Evolutionary conservation across 2,329 filamentous ascomycete genomes (phyloP).

Genomic region (Cordyceps tenuipes): DNA sequence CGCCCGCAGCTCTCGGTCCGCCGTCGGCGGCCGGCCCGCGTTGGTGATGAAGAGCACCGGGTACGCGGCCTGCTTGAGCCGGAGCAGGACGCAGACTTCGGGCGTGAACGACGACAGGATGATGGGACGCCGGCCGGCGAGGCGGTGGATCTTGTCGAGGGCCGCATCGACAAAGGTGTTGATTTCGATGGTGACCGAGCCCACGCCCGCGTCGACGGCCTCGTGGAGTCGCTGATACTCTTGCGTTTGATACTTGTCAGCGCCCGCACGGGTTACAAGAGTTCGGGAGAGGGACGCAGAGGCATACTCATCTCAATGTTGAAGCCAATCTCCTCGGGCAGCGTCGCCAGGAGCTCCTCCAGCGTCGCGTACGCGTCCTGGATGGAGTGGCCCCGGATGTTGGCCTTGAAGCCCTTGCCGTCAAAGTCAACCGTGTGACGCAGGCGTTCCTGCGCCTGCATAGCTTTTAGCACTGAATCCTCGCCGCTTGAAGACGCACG

Average conservation of each 20-base stretch:
- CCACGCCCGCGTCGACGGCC: conserved; percentile 24
- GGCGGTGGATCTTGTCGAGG: conserved; percentile 22
- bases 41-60: conserved; percentile 28
- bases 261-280: too few species aligned
- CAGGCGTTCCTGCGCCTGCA: conserved; percentile 23
- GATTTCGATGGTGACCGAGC: conserved; percentile 27
- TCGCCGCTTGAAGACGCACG: conserved; percentile 18
- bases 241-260: conserved; percentile 15
- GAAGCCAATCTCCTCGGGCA: conserved; percentile 29
- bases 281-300: too few species aligned
- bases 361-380: conserved; percentile 30
- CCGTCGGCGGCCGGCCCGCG: conserved; percentile 20
- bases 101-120: conserved; percentile 29
- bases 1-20: conserved; percentile 26
- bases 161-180: conserved; percentile 31
- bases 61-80: conserved; percentile 23
- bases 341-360: conserved; percentile 26
- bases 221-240: conserved; percentile 34
- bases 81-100: conserved; percentile 26
- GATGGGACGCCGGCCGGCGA: conserved; percentile 21
- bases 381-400: conserved; percentile 31
- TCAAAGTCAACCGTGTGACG: conserved; percentile 31
- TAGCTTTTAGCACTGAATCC: conserved; percentile 16
- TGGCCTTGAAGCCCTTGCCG: conserved; percentile 30
- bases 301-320: conserved; percentile 32